phyloP scores from a whole-genome alignment of 140 eudicot species.

The Bidens hawaiensis region DNA sequence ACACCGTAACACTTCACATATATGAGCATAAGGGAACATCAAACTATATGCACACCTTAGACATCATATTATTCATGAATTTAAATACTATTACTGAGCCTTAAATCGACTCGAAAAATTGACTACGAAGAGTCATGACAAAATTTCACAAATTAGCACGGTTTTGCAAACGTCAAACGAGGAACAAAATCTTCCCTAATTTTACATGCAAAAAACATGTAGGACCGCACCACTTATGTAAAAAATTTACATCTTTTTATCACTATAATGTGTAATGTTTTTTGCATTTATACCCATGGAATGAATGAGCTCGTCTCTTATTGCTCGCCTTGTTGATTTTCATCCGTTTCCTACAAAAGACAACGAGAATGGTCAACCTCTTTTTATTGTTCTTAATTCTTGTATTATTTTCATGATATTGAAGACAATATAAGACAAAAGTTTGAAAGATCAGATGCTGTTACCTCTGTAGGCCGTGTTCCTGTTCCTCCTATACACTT shows the following conservation, averaged over 20 bases:
- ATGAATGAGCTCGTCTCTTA: conserved; percentile 18
- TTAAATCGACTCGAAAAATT: background rate
- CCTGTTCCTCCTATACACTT: conserved; percentile 64
- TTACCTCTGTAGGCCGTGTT: conserved; percentile 52
- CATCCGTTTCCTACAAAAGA: conserved; percentile 16
- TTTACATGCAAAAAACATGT: conserved; percentile 1
- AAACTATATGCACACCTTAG: background rate
- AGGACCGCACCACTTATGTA: conserved; percentile 8
- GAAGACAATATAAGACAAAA: background rate
- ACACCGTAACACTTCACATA: background rate
- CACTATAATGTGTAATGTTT: conserved; percentile 9
- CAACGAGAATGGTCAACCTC: background rate
- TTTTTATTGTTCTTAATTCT: background rate
- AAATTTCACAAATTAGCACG: background rate
- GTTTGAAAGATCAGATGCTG: conserved; percentile 1
- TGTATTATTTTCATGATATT: background rate
- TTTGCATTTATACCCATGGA: background rate
- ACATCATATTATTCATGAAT: background rate
- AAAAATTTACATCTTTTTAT: conserved; percentile 17
- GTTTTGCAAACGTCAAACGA: conserved; percentile 20
- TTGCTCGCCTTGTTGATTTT: conserved; percentile 13
- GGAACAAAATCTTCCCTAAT: conserved; percentile 1
- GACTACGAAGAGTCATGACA: background rate
- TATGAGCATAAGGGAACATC: background rate
- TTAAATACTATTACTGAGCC: background rate